Evolutionary conservation across 1,139 yeast species (phyloP).

Genomic region (Kodamaea plutei): DNA sequence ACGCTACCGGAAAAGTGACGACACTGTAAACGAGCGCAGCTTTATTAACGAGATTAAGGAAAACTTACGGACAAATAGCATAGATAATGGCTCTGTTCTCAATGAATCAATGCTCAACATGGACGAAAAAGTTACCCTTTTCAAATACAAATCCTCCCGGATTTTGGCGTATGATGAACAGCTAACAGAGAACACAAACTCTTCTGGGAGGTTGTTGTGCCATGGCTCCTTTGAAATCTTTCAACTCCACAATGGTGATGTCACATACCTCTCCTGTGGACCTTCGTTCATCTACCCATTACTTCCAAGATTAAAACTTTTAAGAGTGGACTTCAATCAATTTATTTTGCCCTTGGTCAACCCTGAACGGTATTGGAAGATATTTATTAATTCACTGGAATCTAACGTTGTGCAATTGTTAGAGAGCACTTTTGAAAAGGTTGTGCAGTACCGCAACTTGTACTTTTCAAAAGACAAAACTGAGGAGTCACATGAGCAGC

Average conservation of each 20-base stretch:
- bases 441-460: conserved; percentile 47
- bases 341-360: conserved; percentile 64
- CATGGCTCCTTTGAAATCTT: conserved; percentile 64
- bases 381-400: conserved; percentile 43
- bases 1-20: conserved; percentile 35
- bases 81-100: conserved; percentile 2
- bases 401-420: conserved; percentile 27
- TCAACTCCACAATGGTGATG: conserved; percentile 59
- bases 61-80: conserved; percentile 16
- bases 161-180: conserved; percentile 44
- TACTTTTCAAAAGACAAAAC: conserved; percentile 12
- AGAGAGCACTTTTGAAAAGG: conserved; percentile 34
- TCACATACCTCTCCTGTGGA: conserved; percentile 60
- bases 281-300: conserved; percentile 58
- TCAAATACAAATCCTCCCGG: conserved; percentile 34
- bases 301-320: conserved; percentile 53
- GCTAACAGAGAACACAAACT: conserved; percentile 13
- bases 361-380: conserved; percentile 72
- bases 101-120: conserved; percentile 11
- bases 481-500: conserved; percentile 1
- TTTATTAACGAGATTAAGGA: conserved; percentile 28
- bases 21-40: conserved; percentile 18
- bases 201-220: conserved; percentile 48
- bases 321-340: conserved; percentile 49
- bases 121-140: conserved; percentile 38